Conservation (phyloP, 192 early-diverging fungal genomes). For the Ambispora gerdemannii region DNA sequence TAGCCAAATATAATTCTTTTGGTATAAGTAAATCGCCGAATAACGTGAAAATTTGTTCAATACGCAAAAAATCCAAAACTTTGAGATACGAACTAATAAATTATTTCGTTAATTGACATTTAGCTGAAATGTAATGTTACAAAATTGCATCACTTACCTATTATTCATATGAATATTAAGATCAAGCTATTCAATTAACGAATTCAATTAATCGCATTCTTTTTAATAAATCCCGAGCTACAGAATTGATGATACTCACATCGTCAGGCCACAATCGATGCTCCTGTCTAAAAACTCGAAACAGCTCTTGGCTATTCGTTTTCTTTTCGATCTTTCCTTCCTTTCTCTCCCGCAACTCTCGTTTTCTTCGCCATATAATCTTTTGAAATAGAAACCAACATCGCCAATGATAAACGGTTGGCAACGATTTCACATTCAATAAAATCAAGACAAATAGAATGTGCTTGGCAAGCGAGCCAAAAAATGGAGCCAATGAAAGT, state of each 20-base stretch:
- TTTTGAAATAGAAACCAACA: neutral
- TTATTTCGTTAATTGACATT: neutral
- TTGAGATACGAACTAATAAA: conserved; percentile 46
- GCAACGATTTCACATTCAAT: conserved; percentile 18
- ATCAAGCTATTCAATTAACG: conserved; percentile 1
- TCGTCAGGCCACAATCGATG: neutral
- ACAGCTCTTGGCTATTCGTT: no score
- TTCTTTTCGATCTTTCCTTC: neutral
- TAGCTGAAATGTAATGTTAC: neutral
- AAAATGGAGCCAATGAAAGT: neutral
- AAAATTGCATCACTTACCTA: conserved; percentile 7
- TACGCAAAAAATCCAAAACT: conserved; percentile 49
- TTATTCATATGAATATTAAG: conserved; percentile 22
- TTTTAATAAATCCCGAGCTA: neutral
- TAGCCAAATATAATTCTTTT: neutral
- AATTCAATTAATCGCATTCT: neutral
- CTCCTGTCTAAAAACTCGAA: neutral
- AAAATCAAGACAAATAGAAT: neutral
- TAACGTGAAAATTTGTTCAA: conserved; percentile 32
- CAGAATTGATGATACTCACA: neutral
- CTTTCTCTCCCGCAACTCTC: neutral
- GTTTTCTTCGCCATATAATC: neutral
- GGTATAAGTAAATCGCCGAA: neutral
- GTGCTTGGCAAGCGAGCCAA: neutral
- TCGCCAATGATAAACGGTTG: conserved; percentile 7